Percentiles rank a stretch among this genome's conserved stretches.
These are phyloP conservation scores for Cyberlindnera mississippiensis DNA, from an alignment of 805 yeast genomes.

Conservation along the genomic window DNA sequence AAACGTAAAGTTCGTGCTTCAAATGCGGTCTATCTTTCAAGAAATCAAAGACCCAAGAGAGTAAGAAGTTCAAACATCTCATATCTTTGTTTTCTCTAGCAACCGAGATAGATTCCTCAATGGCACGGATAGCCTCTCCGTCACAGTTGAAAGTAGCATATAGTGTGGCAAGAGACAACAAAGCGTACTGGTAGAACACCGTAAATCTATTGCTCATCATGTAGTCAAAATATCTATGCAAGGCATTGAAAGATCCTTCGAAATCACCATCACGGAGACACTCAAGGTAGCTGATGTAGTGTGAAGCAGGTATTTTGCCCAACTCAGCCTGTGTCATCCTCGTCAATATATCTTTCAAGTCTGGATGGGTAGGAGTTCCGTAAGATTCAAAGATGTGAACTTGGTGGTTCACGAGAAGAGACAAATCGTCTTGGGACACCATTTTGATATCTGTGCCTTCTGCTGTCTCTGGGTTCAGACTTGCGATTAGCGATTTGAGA, in stretches of 20 bases:
- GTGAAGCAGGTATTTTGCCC: slow-evolving; percentile 41
- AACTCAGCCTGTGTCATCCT: slow-evolving; percentile 45
- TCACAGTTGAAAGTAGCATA: slow-evolving; percentile 68
- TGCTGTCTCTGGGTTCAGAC: slow-evolving; percentile 6
- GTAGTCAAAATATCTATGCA: slow-evolving; percentile 68
- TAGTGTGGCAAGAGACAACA: slow-evolving; percentile 64
- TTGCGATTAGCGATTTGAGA: slow-evolving; percentile 13
- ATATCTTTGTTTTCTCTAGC: slow-evolving; percentile 84
- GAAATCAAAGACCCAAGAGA: slow-evolving; percentile 72
- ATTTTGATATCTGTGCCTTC: slow-evolving; percentile 28
- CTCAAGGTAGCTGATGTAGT: slow-evolving; percentile 60
- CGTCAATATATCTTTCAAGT: slow-evolving; percentile 38
- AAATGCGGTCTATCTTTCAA: slow-evolving; percentile 63
- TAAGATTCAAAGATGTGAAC: slow-evolving; percentile 47
- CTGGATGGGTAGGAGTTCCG: slow-evolving; percentile 47
- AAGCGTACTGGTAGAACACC: slow-evolving; percentile 71
- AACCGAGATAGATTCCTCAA: slow-evolving; percentile 81
- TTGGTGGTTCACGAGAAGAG: slow-evolving; percentile 48
- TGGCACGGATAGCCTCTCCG: slow-evolving; percentile 61
- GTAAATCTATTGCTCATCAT: slow-evolving; percentile 65
- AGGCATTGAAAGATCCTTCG: slow-evolving; percentile 46
- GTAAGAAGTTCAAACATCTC: slow-evolving; percentile 62
- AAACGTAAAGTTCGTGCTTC: slow-evolving; percentile 45
- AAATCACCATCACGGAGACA: slow-evolving; percentile 56
- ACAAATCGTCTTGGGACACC: slow-evolving; percentile 49